These are phyloP conservation scores for Candida maesae DNA, from an alignment of 805 yeast species.

Conservation along the genomic window DNA sequence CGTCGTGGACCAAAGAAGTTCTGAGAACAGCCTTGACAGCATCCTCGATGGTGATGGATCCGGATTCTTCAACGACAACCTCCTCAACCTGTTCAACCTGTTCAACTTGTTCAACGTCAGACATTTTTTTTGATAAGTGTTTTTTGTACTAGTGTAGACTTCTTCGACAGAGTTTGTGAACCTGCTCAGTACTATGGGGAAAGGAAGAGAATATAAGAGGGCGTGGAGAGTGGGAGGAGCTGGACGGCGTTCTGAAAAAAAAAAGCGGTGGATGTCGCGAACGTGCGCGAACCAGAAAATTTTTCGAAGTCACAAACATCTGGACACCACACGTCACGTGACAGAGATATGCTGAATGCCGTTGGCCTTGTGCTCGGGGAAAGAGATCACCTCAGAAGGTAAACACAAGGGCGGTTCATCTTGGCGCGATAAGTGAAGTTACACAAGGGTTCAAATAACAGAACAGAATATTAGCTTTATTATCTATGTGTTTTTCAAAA, in stretches of 20 bases:
- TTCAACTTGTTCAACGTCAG: conserved; percentile 85
- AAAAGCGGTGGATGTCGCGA: background rate
- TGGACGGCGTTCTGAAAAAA: background rate
- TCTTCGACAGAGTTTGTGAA: conserved; percentile 56
- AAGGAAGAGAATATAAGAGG: background rate
- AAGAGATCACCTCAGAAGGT: too few relatives aligned
- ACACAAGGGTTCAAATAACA: too few relatives aligned
- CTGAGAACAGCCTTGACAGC: conserved; percentile 97
- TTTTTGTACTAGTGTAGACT: conserved; percentile 42
- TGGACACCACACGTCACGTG: too few relatives aligned
- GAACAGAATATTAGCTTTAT: background rate
- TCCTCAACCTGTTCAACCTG: conserved; percentile 78
- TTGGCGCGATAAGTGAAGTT: too few relatives aligned
- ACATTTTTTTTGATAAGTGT: conserved; percentile 44
- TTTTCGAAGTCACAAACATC: conserved; percentile 19
- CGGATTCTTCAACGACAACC: conserved; percentile 82
- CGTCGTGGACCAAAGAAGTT: conserved; percentile 97
- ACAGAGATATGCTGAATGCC: too few relatives aligned
- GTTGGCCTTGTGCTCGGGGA: too few relatives aligned
- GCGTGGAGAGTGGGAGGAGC: background rate
- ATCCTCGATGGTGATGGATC: conserved; percentile 94
- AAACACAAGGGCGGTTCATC: too few relatives aligned
- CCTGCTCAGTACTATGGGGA: conserved; percentile 52
- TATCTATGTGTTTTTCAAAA: background rate
- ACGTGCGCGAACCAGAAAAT: conserved; percentile 10